Base-by-base conservation (phyloP, 257 asterid genomes). In the Plantago major region DNA sequence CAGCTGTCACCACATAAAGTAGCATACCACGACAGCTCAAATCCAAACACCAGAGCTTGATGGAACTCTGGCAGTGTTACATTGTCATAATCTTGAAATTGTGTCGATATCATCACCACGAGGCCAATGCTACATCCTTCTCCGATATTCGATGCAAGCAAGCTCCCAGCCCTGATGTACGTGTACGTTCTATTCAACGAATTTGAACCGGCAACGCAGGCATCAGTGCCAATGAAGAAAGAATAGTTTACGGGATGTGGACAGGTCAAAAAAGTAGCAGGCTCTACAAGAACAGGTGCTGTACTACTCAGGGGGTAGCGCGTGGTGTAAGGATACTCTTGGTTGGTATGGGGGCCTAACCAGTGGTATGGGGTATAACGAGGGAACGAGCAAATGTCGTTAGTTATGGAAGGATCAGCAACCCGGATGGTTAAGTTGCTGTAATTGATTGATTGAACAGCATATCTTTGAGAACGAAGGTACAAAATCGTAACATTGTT, bases 371-470 rank as follows among this genome's bases (percentile, higher is more conserved):
- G 2, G 28, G 60, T 11, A 22, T 17, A 14, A 6, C 12, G 49
- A 49, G 54, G 67, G 16, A 58, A 57, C 46, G 70, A 65, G 55
- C 78, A 68, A 8, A 22, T 47, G 33, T 46, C 11, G 1, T 62
- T 70, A 30, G 42, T 33, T 42, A 68, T 33, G 52, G 72, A 59
- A 40, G 63, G 69, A n/a, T 79, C 76, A 58, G 55, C 49, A 1
- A 67, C 18, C 26, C 77, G 73, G 22, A 79, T 71, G 18, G 67
- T 66, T 69, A 16, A 62, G 55, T 62, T 53, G 17, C 8, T 28
- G 46, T 76, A 72, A 67, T 68, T 45, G 63, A 81, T 73, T 11
- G 72, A 67, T 14, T 57, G 65, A 26, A 78, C 79, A 11, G 37
- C 13, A 59, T 59, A 76, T 8, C 16, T 52, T 1, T 51, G 48